Evolutionary conservation across 2,329 filamentous ascomycete species (phyloP).

Genomic region (Ciborinia camelliae): DNA sequence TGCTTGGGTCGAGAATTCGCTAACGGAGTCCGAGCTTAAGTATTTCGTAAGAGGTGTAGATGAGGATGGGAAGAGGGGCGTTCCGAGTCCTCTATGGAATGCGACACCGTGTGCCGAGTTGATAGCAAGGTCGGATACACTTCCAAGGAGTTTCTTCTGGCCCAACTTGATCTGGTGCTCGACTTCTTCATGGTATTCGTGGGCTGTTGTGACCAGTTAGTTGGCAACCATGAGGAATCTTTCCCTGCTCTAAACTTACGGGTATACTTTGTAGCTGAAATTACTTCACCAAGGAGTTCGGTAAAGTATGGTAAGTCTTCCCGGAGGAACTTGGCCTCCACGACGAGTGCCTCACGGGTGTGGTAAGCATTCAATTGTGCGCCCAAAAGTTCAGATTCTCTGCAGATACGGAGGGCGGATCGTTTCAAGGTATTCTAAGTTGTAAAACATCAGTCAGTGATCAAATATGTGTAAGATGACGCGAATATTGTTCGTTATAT

Average conservation of each 20-base stretch:
- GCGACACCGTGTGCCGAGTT: slow-evolving; percentile 83
- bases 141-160: slow-evolving; percentile 68
- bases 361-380: slow-evolving; percentile 84
- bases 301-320: slow-evolving; percentile 96
- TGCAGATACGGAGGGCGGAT: slow-evolving; percentile 86
- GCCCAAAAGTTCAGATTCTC: slow-evolving; percentile 93
- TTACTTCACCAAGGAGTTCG: slow-evolving; percentile 89
- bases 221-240: not conserved
- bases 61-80: slow-evolving; percentile 68
- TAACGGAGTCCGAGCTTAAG: slow-evolving; percentile 70
- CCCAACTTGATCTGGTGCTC: slow-evolving; percentile 71
- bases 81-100: slow-evolving; percentile 90
- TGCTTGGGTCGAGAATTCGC: slow-evolving; percentile 70
- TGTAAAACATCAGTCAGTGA: slow-evolving; percentile 21
- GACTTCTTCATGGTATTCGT: slow-evolving; percentile 89
- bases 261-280: slow-evolving; percentile 82
- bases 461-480: not conserved
- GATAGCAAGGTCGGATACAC: slow-evolving; percentile 65
- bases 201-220: slow-evolving; percentile 51
- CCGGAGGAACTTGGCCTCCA: slow-evolving; percentile 92
- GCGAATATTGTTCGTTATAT: slow-evolving; percentile 19
- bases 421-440: slow-evolving; percentile 77
- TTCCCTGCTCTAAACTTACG: slow-evolving; percentile 48
- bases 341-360: slow-evolving; percentile 86
- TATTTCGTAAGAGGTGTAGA: slow-evolving; percentile 74